These are phyloP conservation scores for Colletotrichum brevisporum DNA, from an alignment of 2,329 filamentous ascomycete genomes.

Conservation along the genomic window DNA sequence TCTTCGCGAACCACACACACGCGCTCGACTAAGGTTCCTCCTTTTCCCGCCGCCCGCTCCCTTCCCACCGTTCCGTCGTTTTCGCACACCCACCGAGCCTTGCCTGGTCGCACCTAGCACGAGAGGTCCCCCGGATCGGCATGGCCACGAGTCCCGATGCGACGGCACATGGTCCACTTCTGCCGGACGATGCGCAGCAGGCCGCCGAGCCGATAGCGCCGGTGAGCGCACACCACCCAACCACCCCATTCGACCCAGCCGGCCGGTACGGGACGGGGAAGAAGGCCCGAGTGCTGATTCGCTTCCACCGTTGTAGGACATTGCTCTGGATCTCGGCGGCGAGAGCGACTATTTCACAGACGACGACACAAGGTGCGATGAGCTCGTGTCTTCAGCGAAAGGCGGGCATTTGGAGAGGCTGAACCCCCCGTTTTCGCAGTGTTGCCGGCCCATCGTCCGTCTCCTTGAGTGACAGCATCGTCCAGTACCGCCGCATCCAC, in stretches of 20 bases:
- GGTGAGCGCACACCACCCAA: background rate
- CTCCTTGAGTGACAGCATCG: constrained; percentile 50
- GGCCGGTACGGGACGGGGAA: background rate
- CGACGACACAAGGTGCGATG: background rate
- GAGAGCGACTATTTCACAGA: background rate
- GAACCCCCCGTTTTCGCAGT: background rate
- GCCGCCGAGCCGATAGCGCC: background rate
- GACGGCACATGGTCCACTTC: background rate
- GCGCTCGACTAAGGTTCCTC: no score
- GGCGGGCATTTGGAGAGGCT: background rate
- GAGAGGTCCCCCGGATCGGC: background rate
- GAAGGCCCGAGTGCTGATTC: background rate
- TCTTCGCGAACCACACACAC: no score
- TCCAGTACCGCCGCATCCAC: constrained; percentile 50
- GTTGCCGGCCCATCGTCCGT: constrained; percentile 43
- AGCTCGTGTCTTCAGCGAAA: no score
- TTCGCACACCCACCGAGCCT: background rate
- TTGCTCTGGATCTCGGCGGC: background rate
- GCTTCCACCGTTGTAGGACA: background rate
- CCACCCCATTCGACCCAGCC: background rate
- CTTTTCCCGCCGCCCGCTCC: no score
- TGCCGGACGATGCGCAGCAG: background rate
- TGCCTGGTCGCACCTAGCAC: background rate
- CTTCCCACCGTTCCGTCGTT: no score
- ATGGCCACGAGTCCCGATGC: constrained; percentile 1